These are phyloP conservation scores for Allantophomopsis cytisporea DNA, from an alignment of 2,329 filamentous ascomycete species.

Conservation along the genomic window DNA sequence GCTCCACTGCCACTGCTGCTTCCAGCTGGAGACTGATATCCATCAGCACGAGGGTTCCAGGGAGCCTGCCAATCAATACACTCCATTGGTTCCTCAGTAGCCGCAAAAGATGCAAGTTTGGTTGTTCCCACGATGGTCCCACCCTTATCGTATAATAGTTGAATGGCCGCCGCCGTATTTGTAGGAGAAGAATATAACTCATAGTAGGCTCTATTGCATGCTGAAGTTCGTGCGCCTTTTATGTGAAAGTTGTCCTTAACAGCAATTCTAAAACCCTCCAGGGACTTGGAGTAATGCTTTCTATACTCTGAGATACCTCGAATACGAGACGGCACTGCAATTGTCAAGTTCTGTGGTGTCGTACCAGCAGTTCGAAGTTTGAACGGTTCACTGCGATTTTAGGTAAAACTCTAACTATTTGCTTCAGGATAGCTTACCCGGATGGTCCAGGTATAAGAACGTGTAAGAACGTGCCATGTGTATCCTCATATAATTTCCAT, in stretches of 20 bases:
- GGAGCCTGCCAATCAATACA: conserved; percentile 27
- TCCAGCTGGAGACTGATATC: conserved; percentile 29
- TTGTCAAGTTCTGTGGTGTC: conserved; percentile 24
- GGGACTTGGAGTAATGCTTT: conserved; percentile 33
- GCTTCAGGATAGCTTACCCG: too few relatives aligned
- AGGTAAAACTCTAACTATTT: too few relatives aligned
- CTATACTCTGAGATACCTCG: conserved; percentile 44
- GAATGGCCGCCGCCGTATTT: conserved; percentile 32
- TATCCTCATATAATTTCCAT: conserved; percentile 33
- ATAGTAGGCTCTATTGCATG: conserved; percentile 43
- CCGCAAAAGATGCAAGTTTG: conserved; percentile 32
- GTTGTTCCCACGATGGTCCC: conserved; percentile 40
- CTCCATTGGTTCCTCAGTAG: conserved; percentile 25
- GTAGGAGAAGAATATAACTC: conserved; percentile 30
- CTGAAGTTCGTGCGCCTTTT: conserved; percentile 35
- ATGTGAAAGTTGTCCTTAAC: conserved; percentile 51
- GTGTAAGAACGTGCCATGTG: conserved; percentile 30
- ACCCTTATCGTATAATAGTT: conserved; percentile 41
- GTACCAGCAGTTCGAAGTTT: too few relatives aligned
- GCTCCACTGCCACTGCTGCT: conserved; percentile 31
- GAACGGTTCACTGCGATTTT: too few relatives aligned
- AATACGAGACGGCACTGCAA: conserved; percentile 41
- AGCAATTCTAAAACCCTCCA: conserved; percentile 43
- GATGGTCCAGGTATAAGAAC: too few relatives aligned
- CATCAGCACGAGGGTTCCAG: conserved; percentile 30